Percentiles rank a stretch among this genome's conserved stretches.
These are phyloP conservation scores for Penicillium sp. DNA, from an alignment of 2,329 filamentous ascomycete genomes.

Conservation along the genomic window DNA sequence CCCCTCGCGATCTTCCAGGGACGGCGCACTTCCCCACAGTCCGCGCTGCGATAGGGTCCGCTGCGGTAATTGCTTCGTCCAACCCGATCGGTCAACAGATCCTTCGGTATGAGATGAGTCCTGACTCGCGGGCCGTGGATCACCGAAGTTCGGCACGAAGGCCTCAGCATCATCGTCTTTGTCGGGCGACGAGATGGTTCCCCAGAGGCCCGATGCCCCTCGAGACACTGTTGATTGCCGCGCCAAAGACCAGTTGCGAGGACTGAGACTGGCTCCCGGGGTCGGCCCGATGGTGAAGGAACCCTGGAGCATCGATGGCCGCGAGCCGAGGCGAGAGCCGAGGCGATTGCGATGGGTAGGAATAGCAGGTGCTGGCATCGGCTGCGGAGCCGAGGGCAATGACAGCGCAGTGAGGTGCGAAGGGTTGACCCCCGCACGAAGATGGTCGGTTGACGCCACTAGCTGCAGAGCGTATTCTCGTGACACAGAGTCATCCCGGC, in stretches of 20 bases:
- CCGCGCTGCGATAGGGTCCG: conserved; percentile 33
- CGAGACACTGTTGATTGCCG: conserved; percentile 21
- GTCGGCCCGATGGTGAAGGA: conserved; percentile 25
- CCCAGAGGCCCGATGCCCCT: conserved; percentile 35
- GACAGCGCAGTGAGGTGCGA: conserved; percentile 24
- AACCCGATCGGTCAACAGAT: conserved; percentile 5
- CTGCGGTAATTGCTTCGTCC: conserved; percentile 25
- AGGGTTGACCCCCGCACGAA: conserved; percentile 47
- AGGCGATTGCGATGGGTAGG: conserved; percentile 34
- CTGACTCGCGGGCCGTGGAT: conserved; percentile 20
- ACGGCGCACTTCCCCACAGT: conserved; percentile 36
- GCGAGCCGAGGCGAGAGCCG: conserved; percentile 25
- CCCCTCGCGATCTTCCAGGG: conserved; percentile 28
- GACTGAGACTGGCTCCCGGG: conserved; percentile 9
- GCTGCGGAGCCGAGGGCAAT: conserved; percentile 20
- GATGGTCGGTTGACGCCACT: conserved; percentile 58
- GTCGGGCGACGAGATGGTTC: conserved; percentile 23
- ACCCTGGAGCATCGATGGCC: conserved; percentile 25
- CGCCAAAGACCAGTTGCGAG: conserved; percentile 23
- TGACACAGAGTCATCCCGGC: conserved; percentile 35
- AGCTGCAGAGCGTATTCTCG: conserved; percentile 57
- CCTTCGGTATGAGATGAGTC: conserved; percentile 9
- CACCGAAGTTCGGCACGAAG: conserved; percentile 37
- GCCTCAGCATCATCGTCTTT: conserved; percentile 26
- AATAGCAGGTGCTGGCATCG: conserved; percentile 22